A percentile compares a stretch with the other conserved stretches of the same genome.
These are phyloP conservation scores for Boletus chippewaensis DNA, from an alignment of 1,284 basidiomycete species.

Conservation along the genomic window DNA sequence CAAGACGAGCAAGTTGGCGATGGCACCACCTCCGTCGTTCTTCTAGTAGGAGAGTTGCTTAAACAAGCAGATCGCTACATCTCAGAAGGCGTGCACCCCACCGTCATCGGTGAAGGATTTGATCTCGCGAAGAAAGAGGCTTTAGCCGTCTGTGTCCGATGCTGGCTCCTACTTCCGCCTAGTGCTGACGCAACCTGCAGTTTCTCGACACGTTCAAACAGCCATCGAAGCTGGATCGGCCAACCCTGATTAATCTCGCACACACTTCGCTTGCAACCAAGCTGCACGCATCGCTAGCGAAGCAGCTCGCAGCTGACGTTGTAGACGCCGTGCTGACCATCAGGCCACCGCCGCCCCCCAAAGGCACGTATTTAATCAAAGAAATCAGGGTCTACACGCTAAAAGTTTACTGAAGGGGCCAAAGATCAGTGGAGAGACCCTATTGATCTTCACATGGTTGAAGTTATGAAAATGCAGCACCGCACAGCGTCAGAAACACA, in stretches of 20 bases:
- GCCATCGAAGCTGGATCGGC: constrained; percentile 71
- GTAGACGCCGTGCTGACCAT: constrained; percentile 96
- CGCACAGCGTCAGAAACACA: constrained; percentile 98
- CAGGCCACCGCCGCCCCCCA: constrained; percentile 58
- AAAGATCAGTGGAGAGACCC: constrained; percentile 73
- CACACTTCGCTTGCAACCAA: constrained; percentile 95
- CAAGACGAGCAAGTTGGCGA: constrained; percentile 99
- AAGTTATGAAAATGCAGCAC: constrained; percentile 99
- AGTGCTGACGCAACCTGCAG: constrained; percentile 37
- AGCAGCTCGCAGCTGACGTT: constrained; percentile 85
- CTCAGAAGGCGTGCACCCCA: constrained; percentile 97
- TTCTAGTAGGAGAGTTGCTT: constrained; percentile 94
- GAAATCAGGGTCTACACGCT: constrained; percentile 20
- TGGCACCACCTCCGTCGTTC: constrained; percentile 95
- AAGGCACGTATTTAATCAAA: constrained; percentile 40
- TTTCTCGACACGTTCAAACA: constrained; percentile 92
- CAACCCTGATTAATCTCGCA: constrained; percentile 89
- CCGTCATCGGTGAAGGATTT: constrained; percentile 92
- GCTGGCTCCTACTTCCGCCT: constrained; percentile 12
- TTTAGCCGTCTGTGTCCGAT: constrained; percentile 55
- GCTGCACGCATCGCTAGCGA: constrained; percentile 77
- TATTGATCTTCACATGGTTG: constrained; percentile 99
- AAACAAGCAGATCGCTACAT: constrained; percentile 98
- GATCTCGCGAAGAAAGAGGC: constrained; percentile 97
- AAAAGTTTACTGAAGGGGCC: constrained; percentile 39